Conservation (phyloP, 2,329 filamentous ascomycete species). For the Diaporthe eres region DNA sequence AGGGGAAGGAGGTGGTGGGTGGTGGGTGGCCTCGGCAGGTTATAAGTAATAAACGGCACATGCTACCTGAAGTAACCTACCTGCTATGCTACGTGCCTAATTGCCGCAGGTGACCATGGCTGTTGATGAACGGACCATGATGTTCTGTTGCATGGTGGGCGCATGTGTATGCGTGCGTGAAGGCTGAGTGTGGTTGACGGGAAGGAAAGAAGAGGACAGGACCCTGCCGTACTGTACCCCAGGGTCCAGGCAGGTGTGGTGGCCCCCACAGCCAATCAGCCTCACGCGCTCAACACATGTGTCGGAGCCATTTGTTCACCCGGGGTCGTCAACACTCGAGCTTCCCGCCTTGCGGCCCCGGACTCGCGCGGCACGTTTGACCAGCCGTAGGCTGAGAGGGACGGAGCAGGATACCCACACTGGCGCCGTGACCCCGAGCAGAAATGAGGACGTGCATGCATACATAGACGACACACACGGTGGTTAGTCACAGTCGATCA, state of each 20-base stretch:
- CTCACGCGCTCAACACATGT: constrained; percentile 35
- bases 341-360: constrained; percentile 3
- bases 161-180: neutral
- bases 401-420: neutral
- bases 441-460: neutral
- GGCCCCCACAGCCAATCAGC: constrained; percentile 37
- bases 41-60: constrained; percentile 18
- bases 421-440: constrained; percentile 1
- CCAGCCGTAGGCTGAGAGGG: constrained; percentile 26
- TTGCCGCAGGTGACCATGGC: constrained; percentile 13
- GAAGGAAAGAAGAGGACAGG: neutral
- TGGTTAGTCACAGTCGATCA: neutral
- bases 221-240: neutral
- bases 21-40: constrained; percentile 9
- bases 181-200: neutral
- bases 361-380: constrained; percentile 9
- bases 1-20: neutral
- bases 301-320: constrained; percentile 38
- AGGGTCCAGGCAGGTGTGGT: constrained; percentile 15
- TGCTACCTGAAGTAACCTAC: constrained; percentile 2
- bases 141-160: neutral
- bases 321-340: neutral
- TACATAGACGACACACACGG: neutral
- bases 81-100: neutral
- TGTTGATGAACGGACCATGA: neutral